Conservation (phyloP, 257 asterid genomes). For the Nicotiana attenuata region DNA sequence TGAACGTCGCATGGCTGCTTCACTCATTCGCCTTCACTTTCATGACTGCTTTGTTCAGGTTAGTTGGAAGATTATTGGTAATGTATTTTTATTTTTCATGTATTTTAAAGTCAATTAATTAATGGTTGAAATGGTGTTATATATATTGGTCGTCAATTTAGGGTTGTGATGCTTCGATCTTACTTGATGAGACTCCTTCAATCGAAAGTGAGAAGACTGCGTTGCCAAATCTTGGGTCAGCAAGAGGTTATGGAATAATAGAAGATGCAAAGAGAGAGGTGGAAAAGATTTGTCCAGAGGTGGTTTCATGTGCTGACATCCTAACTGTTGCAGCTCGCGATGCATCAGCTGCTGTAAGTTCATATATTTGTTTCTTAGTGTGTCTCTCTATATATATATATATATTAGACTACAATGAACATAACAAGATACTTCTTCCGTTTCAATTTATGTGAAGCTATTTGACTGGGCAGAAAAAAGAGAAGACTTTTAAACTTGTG, state of each 20-base stretch:
- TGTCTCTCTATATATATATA: too few relatives aligned
- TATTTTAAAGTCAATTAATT: not conserved
- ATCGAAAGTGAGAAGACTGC: not conserved
- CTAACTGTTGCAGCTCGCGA: not conserved
- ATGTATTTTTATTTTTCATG: not conserved
- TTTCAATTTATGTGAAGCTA: too few relatives aligned
- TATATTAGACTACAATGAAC: not conserved
- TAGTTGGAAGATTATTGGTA: not conserved
- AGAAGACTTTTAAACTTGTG: too few relatives aligned
- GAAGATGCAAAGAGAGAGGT: not conserved
- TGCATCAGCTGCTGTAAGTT: not conserved
- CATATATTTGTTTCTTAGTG: not conserved
- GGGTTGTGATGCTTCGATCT: conserved; percentile 10
- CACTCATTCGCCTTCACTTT: not conserved
- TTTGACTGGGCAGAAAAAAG: too few relatives aligned
- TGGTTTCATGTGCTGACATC: conserved; percentile 6
- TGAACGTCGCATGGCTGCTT: not conserved
- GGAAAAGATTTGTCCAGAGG: not conserved
- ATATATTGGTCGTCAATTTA: not conserved
- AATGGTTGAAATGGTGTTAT: not conserved
- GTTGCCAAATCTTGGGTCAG: not conserved
- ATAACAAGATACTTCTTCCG: not conserved
- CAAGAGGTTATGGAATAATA: not conserved
- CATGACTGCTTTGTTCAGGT: conserved; percentile 6
- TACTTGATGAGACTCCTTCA: not conserved